Base-by-base conservation (phyloP, 192 early-diverging fungal species). In the Borealophlyctis nickersoniae region DNA sequence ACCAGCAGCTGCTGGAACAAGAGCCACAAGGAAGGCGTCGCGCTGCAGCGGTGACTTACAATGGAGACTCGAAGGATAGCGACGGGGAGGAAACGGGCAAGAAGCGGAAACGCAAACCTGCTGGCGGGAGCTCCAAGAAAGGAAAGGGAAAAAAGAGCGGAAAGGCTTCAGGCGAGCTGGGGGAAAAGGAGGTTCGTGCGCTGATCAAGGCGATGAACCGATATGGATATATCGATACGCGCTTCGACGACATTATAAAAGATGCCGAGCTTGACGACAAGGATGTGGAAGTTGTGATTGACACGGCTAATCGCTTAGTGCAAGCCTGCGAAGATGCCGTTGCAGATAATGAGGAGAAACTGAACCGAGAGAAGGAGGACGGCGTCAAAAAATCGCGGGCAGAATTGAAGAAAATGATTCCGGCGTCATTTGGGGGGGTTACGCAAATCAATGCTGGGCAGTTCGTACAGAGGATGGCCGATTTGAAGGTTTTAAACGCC, bases 391-490 rank as follows among this genome's bases (percentile, higher is more conserved):
- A 80, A 65, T 36, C 56, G 70, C 62, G 67, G 30, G 53, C 78
- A 66, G 39, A 45, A 19, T 13, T 19, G 39, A 19, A 86, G 64
- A 77, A 81, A 45, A n/a, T n/a, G 4, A 85, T 90, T 55, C 68
- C 88, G 13, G 77, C 91, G 28, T 87, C 88, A 16, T 96, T 87
- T 82, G n/a, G n/a, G n/a, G 81, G 87, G 9, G 82, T 93, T 7
- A 81, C 85, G 9, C 86, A 87, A 55, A 85, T 98, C 39, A 98
- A 99, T 71, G 94, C 96, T 1, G 81, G 85, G 3, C 78, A 86
- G 49, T 72, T 98, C 9, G 69, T 92, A 52, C 81, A 89, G 71
- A 77, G 95, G 2, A 75, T 89, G 4, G 74, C 77, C 4, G 92
- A 98, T 50, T 66, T 98, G 60, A 73, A 79, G 1, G 77, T 86